These are phyloP conservation scores for Lasiosphaeria ovina DNA, from an alignment of 495 filamentous ascomycete genomes.

Conservation along the genomic window DNA sequence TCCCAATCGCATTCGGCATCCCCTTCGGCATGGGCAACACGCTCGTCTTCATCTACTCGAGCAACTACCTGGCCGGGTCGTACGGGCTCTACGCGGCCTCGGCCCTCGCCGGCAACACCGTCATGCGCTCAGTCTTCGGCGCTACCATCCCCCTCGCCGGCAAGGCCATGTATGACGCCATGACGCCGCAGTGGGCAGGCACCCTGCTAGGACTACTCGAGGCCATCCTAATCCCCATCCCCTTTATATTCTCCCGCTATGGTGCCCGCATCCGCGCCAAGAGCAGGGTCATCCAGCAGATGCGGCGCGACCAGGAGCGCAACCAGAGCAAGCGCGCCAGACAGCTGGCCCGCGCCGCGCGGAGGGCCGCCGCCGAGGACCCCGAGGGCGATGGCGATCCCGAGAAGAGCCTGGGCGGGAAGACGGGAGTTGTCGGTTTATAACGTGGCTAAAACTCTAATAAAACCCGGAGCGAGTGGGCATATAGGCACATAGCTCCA, in stretches of 20 bases:
- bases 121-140: constrained; percentile 65
- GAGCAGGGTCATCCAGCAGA: constrained; percentile 62
- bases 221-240: constrained; percentile 70
- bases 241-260: constrained; percentile 74
- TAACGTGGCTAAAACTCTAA: no score
- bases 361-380: constrained; percentile 3
- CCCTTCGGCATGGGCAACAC: constrained; percentile 79
- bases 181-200: constrained; percentile 77
- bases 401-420: constrained; percentile 1
- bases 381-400: neutral
- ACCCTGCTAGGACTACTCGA: constrained; percentile 72
- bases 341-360: constrained; percentile 20
- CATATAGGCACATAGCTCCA: no score
- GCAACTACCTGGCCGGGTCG: constrained; percentile 71
- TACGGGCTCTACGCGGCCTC: constrained; percentile 79
- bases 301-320: constrained; percentile 69
- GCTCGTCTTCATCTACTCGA: constrained; percentile 74
- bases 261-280: constrained; percentile 65
- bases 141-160: constrained; percentile 73
- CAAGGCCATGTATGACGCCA: constrained; percentile 60
- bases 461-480: no score
- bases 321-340: constrained; percentile 49
- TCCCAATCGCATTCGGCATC: constrained; percentile 72
- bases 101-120: constrained; percentile 73
- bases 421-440: neutral